phyloP scores from a whole-genome alignment of 2,329 filamentous ascomycete genomes.

The Cladophialophora bantiana region DNA sequence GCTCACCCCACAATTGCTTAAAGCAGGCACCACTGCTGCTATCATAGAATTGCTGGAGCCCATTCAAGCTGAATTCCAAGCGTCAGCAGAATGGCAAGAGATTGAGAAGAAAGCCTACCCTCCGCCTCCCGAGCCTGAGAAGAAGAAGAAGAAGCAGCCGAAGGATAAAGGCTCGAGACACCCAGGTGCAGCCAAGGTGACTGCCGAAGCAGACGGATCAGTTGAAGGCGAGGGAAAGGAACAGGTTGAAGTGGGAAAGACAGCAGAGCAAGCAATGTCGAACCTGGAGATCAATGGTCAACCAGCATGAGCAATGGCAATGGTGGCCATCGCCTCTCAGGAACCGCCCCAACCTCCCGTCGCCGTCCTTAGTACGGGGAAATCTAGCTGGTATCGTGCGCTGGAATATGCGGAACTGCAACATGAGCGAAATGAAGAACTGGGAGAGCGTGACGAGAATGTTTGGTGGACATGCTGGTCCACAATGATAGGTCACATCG shows the following conservation, averaged over 20 bases:
- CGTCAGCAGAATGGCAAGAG: slow-evolving; percentile 79
- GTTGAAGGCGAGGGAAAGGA: slow-evolving; percentile 36
- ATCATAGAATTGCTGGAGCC: slow-evolving; percentile 72
- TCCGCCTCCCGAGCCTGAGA: slow-evolving; percentile 60
- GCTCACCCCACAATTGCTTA: slow-evolving; percentile 85
- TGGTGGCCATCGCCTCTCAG: not conserved
- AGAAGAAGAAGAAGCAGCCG: slow-evolving; percentile 69
- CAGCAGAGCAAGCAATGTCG: slow-evolving; percentile 37
- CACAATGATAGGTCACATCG: not conserved
- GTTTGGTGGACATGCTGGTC: not conserved
- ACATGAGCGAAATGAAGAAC: not conserved
- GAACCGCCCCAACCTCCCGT: not conserved
- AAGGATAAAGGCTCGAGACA: slow-evolving; percentile 77
- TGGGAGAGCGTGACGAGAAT: not conserved
- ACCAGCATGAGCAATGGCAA: slow-evolving; percentile 12
- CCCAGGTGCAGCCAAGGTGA: slow-evolving; percentile 54
- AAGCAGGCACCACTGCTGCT: slow-evolving; percentile 78
- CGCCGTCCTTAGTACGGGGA: not conserved
- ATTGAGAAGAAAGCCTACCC: slow-evolving; percentile 83
- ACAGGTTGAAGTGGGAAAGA: slow-evolving; percentile 36
- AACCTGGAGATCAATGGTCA: slow-evolving; percentile 37
- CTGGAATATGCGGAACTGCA: not conserved
- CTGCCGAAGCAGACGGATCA: slow-evolving; percentile 37
- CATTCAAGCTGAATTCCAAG: slow-evolving; percentile 76
- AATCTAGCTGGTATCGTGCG: not conserved